Conservation (phyloP, 202 grass and related monocot species). For the Musa balbisiana region DNA sequence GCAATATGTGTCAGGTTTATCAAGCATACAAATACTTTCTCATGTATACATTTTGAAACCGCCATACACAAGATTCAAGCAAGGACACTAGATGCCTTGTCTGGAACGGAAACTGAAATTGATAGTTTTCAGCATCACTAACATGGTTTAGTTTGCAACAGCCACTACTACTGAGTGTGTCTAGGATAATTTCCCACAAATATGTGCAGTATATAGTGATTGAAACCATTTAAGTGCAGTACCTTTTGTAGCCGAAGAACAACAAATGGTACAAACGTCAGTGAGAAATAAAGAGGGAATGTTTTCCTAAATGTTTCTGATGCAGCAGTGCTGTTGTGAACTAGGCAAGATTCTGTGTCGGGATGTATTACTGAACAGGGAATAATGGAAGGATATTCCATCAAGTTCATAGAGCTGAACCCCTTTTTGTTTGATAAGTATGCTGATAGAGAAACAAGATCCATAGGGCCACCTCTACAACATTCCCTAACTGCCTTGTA, state of each 20-base stretch:
- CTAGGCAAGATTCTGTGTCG: conserved; percentile 65
- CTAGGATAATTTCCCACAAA: not conserved
- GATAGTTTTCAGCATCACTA: no score
- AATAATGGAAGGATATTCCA: conserved; percentile 50
- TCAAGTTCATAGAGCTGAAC: conserved; percentile 45
- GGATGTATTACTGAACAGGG: conserved; percentile 94
- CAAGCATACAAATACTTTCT: no score
- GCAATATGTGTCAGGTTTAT: no score
- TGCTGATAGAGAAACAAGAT: conserved; percentile 51
- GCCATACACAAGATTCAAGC: no score
- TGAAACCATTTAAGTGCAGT: conserved; percentile 18
- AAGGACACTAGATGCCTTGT: no score
- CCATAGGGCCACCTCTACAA: conserved; percentile 77
- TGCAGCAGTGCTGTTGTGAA: conserved; percentile 56
- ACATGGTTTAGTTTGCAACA: no score
- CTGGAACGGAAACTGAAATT: no score
- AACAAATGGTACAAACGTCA: conserved; percentile 94
- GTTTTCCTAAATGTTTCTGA: conserved; percentile 98
- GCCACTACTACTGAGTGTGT: not conserved
- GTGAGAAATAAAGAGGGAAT: conserved; percentile 95
- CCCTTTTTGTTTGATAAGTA: conserved; percentile 62
- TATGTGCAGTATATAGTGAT: conserved; percentile 9
- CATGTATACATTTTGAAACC: no score
- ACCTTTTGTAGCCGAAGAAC: conserved; percentile 98
- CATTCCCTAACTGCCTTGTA: conserved; percentile 70